Conservation (phyloP, 306 rosid species). For the Trifolium subterraneum region DNA sequence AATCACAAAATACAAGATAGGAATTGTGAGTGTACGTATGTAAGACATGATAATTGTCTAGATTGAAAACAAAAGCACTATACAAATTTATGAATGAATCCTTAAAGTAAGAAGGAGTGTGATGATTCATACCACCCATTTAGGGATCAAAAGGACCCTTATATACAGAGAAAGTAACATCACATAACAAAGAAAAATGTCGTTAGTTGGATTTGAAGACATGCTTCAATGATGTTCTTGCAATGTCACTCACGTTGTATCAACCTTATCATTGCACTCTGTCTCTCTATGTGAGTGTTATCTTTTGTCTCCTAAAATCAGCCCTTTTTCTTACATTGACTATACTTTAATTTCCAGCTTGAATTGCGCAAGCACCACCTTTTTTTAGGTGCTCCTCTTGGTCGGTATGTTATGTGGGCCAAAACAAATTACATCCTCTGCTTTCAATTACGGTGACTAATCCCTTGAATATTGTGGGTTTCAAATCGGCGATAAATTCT, state of each 20-base stretch:
- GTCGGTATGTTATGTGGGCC: conserved; percentile 1
- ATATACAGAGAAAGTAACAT: conserved; percentile 42
- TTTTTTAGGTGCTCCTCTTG: conserved; percentile 26
- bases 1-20: conserved; percentile 14
- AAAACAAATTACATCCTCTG: too few species aligned
- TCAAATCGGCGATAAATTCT: too few species aligned
- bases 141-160: conserved; percentile 57
- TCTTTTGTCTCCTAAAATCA: conserved; percentile 32
- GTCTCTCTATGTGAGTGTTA: neutral
- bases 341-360: conserved; percentile 42
- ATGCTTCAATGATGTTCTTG: conserved; percentile 43
- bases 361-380: conserved; percentile 49
- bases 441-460: too few species aligned
- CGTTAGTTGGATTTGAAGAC: conserved; percentile 37
- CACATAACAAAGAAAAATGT: conserved; percentile 47
- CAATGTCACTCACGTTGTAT: conserved; percentile 39
- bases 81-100: neutral
- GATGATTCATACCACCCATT: conserved; percentile 50
- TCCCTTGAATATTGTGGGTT: too few species aligned
- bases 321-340: conserved; percentile 35
- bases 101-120: conserved; percentile 16
- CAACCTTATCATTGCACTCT: conserved; percentile 43
- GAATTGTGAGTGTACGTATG: neutral
- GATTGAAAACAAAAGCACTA: conserved; percentile 37
- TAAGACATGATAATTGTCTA: conserved; percentile 19